These are phyloP conservation scores for Escovopsis sp. DNA, from an alignment of 2,329 filamentous ascomycete species.

Conservation along the genomic window DNA sequence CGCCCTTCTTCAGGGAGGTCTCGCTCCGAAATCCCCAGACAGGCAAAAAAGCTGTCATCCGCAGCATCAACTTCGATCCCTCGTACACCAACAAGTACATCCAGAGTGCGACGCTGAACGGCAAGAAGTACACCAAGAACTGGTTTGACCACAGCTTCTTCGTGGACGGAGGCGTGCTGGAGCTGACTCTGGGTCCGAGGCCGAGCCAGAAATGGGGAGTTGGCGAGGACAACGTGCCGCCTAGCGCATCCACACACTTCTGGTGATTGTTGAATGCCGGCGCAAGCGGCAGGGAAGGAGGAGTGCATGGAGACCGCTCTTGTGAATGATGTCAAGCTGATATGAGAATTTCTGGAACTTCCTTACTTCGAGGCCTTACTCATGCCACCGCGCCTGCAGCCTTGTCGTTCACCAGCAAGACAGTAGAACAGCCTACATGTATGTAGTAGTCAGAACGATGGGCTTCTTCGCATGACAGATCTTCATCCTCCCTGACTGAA, in stretches of 20 bases:
- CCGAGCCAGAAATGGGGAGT: slow-evolving; percentile 25
- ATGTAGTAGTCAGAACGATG: no score
- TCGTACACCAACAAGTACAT: slow-evolving; percentile 38
- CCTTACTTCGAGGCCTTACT: no score
- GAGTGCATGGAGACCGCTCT: no score
- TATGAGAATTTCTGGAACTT: no score
- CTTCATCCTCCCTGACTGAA: no score
- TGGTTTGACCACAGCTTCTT: slow-evolving; percentile 49
- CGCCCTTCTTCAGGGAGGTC: slow-evolving; percentile 35
- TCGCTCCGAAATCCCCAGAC: slow-evolving; percentile 15
- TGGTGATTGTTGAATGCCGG: no score
- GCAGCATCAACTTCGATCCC: slow-evolving; percentile 22
- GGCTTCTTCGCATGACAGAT: no score
- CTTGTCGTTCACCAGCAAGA: no score
- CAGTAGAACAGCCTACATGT: no score
- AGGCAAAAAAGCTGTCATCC: slow-evolving; percentile 16
- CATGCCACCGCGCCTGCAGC: no score
- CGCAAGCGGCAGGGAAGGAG: neutral
- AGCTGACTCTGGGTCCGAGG: slow-evolving; percentile 33
- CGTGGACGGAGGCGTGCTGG: slow-evolving; percentile 37
- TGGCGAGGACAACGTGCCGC: slow-evolving; percentile 7
- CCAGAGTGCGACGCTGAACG: slow-evolving; percentile 41
- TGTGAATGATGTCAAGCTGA: no score
- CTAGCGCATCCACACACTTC: slow-evolving; percentile 11
- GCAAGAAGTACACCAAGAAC: slow-evolving; percentile 36